Evolutionary conservation across 139 green algal species (phyloP), one percentile per base, ranked within the genome.

Genomic region (Mesostigma viride): DNA sequence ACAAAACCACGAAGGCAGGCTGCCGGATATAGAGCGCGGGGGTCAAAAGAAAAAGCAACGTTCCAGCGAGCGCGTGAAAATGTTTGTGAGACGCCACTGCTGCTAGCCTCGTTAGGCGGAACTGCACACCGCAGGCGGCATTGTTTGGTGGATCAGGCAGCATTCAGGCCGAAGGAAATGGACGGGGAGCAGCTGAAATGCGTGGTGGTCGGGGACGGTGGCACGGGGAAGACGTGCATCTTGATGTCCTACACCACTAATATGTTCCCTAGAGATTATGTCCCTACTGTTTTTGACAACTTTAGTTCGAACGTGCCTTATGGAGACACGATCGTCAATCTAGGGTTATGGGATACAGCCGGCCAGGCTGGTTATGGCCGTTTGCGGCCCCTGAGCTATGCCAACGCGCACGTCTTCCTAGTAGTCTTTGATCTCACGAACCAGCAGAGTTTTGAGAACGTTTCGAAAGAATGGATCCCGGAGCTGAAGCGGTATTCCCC

Each of bases 211-310:
- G 76, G 76, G 35, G 76, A 82, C 56, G 76, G 76, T 14, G 76
- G 72, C 11, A 72, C 77, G 11, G 76, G 76, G 20, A 82, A 82
- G 46, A 82, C 76, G 11, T 82, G 70, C 65, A 82, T 82, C 72
- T 58, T 82, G n/a, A 62, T 79, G 28, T 77, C 70, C 17, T 82
- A 80, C 72, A 80, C 68, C n/a, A 77, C 67, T 56, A 79, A 82
- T 46, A 77, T 63, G 31, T 82, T 82, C 47, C 76, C 76, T 17
- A 82, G 72, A 24, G 72, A 82, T 31, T 80, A 82, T 60, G 71
- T 80, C 28, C 69, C 76, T n/a, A 82, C 76, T 8, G 69, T 82
- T 3, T 82, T 80, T 74, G 76, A 82, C 53, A 80, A 80, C 58
- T 82, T 76, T 64, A 69, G 46, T 14, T 64, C 65, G 27, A 80